Conservation (phyloP, 129 eudicot genomes). For the Lactuca sativa region DNA sequence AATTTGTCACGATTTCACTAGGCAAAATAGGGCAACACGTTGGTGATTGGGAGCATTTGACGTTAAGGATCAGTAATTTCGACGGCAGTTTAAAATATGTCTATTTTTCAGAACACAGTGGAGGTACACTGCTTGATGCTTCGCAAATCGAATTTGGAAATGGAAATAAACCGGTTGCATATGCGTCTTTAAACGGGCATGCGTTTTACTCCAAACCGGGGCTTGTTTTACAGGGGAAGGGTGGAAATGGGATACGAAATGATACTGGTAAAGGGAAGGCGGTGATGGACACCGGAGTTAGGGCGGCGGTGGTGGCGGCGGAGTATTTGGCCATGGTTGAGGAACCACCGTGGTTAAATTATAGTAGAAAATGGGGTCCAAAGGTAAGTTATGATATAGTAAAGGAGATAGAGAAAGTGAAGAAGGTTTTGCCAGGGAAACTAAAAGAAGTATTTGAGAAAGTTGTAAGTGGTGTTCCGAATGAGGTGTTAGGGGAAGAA, state of each 20-base stretch:
- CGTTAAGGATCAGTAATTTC: conserved; percentile 51
- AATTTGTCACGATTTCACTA: conserved; percentile 37
- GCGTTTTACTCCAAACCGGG: conserved; percentile 44
- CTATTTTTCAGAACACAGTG: conserved; percentile 50
- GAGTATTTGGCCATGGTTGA: conserved; percentile 36
- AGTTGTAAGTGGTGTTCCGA: conserved; percentile 29
- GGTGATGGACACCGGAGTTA: conserved; percentile 50
- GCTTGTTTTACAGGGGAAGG: conserved; percentile 54
- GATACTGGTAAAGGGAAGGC: conserved; percentile 54
- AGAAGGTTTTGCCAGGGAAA: conserved; percentile 52
- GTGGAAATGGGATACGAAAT: conserved; percentile 58
- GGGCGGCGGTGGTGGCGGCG: conserved; percentile 36
- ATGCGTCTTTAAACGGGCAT: conserved; percentile 52
- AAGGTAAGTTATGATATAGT: conserved; percentile 47
- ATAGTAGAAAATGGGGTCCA: conserved; percentile 76
- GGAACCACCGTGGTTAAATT: conserved; percentile 74
- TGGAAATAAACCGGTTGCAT: conserved; percentile 42
- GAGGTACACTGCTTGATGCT: conserved; percentile 44
- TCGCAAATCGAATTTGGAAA: conserved; percentile 37
- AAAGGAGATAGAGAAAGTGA: conserved; percentile 55
- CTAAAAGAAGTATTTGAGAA: conserved; percentile 36
- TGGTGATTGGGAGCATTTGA: conserved; percentile 63
- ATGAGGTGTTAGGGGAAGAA: conserved; percentile 39
- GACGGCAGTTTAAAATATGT: conserved; percentile 37
- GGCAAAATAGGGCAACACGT: conserved; percentile 70